phyloP scores from a whole-genome alignment of 495 filamentous ascomycete species.

The Penicillium daleae region DNA sequence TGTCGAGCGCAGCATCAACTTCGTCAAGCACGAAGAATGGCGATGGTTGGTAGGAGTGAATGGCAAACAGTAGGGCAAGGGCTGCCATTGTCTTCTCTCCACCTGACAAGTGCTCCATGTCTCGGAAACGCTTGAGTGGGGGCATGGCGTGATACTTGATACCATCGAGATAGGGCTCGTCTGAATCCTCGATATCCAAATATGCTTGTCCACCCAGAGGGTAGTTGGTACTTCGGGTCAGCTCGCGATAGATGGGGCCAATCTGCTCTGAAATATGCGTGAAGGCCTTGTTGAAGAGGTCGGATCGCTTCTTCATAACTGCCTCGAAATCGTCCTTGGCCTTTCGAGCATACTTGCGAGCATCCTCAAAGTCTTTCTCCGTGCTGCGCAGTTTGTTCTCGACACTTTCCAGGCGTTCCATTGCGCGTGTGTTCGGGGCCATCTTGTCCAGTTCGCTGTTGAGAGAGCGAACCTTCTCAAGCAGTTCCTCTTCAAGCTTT shows the following conservation, averaged over 20 bases:
- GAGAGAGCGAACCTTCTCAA: constrained; percentile 74
- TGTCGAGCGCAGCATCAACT: constrained; percentile 95
- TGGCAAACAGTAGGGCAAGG: constrained; percentile 90
- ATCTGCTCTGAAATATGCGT: constrained; percentile 95
- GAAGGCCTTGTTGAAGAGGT: constrained; percentile 94
- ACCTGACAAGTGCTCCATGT: constrained; percentile 97
- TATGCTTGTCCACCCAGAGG: constrained; percentile 91
- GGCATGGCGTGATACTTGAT: constrained; percentile 99
- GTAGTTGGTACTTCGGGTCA: constrained; percentile 82
- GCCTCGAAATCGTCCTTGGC: constrained; percentile 81
- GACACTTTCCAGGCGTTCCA: constrained; percentile 87
- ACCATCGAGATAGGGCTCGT: constrained; percentile 88
- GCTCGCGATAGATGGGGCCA: constrained; percentile 87
- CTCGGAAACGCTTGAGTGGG: constrained; percentile 95
- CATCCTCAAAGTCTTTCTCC: constrained; percentile 86
- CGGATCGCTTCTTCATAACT: constrained; percentile 80
- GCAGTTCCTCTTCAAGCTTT: constrained; percentile 74
- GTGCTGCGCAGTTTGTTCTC: constrained; percentile 81
- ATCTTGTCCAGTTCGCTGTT: constrained; percentile 85
- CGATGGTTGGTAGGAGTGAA: constrained; percentile 90
- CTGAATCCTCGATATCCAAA: constrained; percentile 89
- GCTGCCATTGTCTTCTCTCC: constrained; percentile 99
- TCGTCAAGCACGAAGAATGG: constrained; percentile 99
- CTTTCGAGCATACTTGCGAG: constrained; percentile 68
- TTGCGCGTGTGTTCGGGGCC: constrained; percentile 92